Evolutionary conservation across 1,284 basidiomycete genomes (phyloP).

Genomic region (Ceratobasidium sp.): DNA sequence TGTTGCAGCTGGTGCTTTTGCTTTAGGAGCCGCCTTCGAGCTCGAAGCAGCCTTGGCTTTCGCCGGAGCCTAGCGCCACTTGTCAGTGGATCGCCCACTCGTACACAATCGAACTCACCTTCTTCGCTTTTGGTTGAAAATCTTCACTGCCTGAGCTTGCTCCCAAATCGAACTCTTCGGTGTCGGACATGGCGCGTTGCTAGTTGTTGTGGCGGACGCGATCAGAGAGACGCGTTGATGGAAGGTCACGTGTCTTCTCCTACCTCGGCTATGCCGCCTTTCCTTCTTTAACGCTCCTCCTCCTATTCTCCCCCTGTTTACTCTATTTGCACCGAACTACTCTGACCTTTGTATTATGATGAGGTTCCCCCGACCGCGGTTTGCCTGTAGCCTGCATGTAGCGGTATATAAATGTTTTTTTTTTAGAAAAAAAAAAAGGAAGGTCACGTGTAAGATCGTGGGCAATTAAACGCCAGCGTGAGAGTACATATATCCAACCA

Average conservation of each 20-base stretch:
- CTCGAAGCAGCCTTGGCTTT: constrained; percentile 51
- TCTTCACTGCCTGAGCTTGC: constrained; percentile 24
- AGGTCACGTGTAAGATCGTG: background rate
- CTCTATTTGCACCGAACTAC: too few species aligned
- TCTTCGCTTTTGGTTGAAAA: constrained; percentile 30
- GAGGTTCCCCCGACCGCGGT: too few species aligned
- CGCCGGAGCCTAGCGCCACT: constrained; percentile 20
- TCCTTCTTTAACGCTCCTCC: too few species aligned
- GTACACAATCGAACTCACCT: background rate
- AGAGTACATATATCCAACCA: background rate
- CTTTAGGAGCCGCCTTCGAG: constrained; percentile 56
- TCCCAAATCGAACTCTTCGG: constrained; percentile 27
- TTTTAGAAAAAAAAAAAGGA: too few species aligned
- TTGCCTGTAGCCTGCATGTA: too few species aligned
- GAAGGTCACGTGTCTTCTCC: constrained; percentile 20
- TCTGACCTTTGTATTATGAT: too few species aligned
- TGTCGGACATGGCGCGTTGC: constrained; percentile 34
- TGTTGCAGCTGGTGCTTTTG: constrained; percentile 59
- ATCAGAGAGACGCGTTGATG: constrained; percentile 29
- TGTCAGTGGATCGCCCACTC: background rate
- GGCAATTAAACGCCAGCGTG: constrained; percentile 18
- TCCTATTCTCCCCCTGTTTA: too few species aligned
- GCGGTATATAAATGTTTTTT: too few species aligned
- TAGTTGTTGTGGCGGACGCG: constrained; percentile 23
- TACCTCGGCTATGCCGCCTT: too few species aligned